Evolutionary conservation across 495 filamentous ascomycete species (phyloP).

Genomic region (Daldinia loculata): DNA sequence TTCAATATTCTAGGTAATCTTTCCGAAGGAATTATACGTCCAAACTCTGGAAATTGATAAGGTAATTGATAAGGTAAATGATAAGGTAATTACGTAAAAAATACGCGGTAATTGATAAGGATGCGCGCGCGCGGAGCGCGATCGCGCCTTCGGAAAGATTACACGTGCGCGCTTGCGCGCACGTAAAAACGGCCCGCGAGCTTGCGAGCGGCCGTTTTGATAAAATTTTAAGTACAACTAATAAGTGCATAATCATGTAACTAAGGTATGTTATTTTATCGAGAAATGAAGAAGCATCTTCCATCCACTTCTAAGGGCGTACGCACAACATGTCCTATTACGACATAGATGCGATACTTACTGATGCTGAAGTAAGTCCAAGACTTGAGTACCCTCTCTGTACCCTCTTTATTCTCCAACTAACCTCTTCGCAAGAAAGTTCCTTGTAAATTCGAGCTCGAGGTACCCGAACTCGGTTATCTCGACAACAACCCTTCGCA

Average conservation of each 20-base stretch:
- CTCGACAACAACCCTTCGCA: constrained; percentile 73
- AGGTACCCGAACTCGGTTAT: constrained; percentile 85
- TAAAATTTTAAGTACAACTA: neutral
- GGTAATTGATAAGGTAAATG: too few relatives aligned
- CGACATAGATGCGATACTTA: constrained; percentile 91
- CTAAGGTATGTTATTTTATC: constrained; percentile 1
- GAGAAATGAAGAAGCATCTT: constrained; percentile 8
- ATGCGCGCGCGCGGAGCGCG: too few relatives aligned
- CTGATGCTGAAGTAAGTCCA: constrained; percentile 78
- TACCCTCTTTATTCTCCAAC: neutral
- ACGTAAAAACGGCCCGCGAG: too few relatives aligned
- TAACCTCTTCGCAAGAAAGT: constrained; percentile 72
- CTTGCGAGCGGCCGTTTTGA: too few relatives aligned
- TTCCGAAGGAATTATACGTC: too few relatives aligned
- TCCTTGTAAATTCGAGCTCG: constrained; percentile 90
- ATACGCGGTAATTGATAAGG: too few relatives aligned
- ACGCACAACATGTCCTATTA: constrained; percentile 81
- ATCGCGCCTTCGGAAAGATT: too few relatives aligned
- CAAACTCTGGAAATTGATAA: too few relatives aligned
- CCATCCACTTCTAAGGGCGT: neutral
- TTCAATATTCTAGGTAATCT: neutral
- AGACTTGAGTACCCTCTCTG: neutral
- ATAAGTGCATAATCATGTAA: neutral
- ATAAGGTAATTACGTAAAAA: too few relatives aligned
- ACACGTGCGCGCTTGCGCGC: too few relatives aligned